These are phyloP conservation scores for Arthrobotrys sinensis DNA, from an alignment of 2,329 filamentous ascomycete genomes.

Conservation along the genomic window DNA sequence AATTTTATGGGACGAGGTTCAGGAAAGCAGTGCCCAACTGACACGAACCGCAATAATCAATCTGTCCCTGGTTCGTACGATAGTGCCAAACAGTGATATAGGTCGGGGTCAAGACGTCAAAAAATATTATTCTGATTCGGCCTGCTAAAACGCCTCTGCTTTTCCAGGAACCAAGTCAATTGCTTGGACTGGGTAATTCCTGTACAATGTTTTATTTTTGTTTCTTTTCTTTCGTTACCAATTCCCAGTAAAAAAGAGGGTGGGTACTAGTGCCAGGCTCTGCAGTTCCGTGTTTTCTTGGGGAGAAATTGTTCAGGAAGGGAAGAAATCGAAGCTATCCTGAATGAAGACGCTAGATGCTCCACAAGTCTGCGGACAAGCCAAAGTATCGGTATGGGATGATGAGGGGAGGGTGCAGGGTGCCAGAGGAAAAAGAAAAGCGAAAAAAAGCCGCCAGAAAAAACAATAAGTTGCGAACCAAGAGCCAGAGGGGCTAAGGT, in stretches of 20 bases:
- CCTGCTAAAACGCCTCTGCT: constrained; percentile 45
- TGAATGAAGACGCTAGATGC: constrained; percentile 60
- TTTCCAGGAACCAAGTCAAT: constrained; percentile 60
- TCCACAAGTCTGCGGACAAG: constrained; percentile 60
- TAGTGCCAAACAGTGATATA: constrained; percentile 54
- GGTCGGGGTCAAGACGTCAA: constrained; percentile 60
- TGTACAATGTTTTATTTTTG: constrained; percentile 61
- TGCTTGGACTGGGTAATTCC: constrained; percentile 51
- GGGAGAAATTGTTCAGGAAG: constrained; percentile 60
- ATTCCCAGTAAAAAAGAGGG: constrained; percentile 55
- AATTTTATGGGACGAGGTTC: constrained; percentile 57
- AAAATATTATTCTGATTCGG: constrained; percentile 50
- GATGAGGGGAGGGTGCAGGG: constrained; percentile 53
- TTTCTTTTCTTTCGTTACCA: constrained; percentile 60
- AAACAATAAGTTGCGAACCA: constrained; percentile 44
- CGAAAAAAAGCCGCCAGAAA: constrained; percentile 31
- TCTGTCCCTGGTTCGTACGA: constrained; percentile 60
- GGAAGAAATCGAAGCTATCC: constrained; percentile 60
- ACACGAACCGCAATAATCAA: constrained; percentile 58
- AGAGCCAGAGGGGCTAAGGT: constrained; percentile 51
- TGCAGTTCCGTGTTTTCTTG: constrained; percentile 57
- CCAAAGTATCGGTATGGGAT: constrained; percentile 59
- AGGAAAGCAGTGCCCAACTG: constrained; percentile 33
- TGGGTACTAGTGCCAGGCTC: constrained; percentile 49
- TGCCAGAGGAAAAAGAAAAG: constrained; percentile 31